Conservation (phyloP, 2,329 filamentous ascomycete species). For the Colletotrichum sp. region DNA sequence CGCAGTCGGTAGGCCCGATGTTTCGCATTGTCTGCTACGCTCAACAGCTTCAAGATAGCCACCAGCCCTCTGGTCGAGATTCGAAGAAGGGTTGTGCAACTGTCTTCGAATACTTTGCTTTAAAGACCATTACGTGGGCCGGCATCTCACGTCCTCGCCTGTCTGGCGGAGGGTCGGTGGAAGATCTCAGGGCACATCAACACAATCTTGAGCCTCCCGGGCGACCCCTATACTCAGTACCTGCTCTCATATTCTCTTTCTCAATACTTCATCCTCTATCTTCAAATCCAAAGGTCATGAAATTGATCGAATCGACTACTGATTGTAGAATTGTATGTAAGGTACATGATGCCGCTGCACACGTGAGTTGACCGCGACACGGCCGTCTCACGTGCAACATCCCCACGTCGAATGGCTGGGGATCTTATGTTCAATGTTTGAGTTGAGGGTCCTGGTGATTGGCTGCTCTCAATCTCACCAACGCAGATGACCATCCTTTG, state of each 20-base stretch:
- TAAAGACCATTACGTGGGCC: neutral
- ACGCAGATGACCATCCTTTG: neutral
- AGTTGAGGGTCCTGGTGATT: neutral
- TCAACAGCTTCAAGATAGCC: neutral
- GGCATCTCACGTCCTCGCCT: neutral
- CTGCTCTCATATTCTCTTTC: neutral
- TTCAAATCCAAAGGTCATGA: neutral
- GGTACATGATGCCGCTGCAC: neutral
- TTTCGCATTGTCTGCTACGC: neutral
- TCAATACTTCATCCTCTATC: neutral
- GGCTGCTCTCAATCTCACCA: neutral
- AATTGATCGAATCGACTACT: neutral
- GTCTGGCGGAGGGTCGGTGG: rapidly evolving
- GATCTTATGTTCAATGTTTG: neutral
- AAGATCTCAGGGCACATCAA: neutral
- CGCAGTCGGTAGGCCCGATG: neutral
- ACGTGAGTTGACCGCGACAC: neutral
- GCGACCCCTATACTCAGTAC: neutral
- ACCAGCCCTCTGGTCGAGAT: neutral
- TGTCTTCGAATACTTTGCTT: neutral
- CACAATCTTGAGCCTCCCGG: neutral
- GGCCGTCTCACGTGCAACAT: neutral
- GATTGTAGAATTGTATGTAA: neutral
- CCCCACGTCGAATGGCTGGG: neutral
- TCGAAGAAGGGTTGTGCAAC: rapidly evolving